phyloP scores from a whole-genome alignment of 495 filamentous ascomycete genomes.

The Schizothecium vesticola region DNA sequence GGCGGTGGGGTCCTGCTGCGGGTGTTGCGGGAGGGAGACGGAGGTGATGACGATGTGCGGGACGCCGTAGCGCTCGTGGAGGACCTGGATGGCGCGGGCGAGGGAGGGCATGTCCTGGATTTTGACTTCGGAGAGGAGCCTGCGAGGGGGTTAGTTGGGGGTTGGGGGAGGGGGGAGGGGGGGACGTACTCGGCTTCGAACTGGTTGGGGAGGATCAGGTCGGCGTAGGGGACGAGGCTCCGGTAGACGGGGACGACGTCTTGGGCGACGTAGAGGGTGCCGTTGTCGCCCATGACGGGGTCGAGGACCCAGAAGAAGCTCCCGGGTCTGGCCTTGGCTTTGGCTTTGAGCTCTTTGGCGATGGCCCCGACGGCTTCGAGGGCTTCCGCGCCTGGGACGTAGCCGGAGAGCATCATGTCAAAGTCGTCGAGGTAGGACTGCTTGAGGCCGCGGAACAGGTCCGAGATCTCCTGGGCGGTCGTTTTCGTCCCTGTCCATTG shows the following conservation, averaged over 20 bases:
- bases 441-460: constrained; percentile 77
- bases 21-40: constrained; percentile 47
- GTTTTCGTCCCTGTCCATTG: constrained; percentile 79
- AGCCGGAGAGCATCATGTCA: constrained; percentile 88
- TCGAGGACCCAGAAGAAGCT: constrained; percentile 97
- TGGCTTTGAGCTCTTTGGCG: constrained; percentile 68
- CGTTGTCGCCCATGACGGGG: constrained; percentile 97
- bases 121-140: constrained; percentile 73
- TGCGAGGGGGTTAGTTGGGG: constrained; percentile 24
- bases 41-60: constrained; percentile 95
- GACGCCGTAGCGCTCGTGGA: constrained; percentile 71
- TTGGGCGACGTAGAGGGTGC: constrained; percentile 79
- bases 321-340: constrained; percentile 55
- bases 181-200: constrained; percentile 85
- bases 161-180: neutral
- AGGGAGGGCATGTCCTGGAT: constrained; percentile 72
- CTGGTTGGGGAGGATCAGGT: constrained; percentile 91
- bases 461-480: constrained; percentile 74
- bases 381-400: constrained; percentile 76
- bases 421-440: constrained; percentile 78
- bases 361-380: constrained; percentile 82
- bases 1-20: neutral
- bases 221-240: constrained; percentile 67
- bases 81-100: constrained; percentile 61
- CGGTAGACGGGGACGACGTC: constrained; percentile 91